Evolutionary conservation across 176 grass and related monocot species (phyloP), one percentile per base, ranked within the genome.

Genomic region (Metroxylon sagu): DNA sequence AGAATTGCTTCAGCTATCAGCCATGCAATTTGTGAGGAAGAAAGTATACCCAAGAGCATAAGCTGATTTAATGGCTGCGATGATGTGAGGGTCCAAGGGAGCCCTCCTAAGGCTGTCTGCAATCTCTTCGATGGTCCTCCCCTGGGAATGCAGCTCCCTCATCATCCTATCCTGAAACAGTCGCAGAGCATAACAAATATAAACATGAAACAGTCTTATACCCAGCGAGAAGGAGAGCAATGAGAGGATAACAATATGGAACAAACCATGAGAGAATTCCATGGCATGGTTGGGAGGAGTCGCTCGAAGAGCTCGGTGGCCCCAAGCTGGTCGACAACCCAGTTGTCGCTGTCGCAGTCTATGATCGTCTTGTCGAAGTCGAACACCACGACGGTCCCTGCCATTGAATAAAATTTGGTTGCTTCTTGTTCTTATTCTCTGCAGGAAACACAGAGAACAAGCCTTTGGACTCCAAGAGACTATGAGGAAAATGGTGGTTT

Each of bases 321-420:
- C 61, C 82, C 85, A 25, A 95, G 75, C 19, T 70, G 57, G 58
- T 95, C 90, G 25, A 83, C 62, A 53, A 95, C 82, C 82, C 79
- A 89, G 80, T 89, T 89, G 70, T 95, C 90, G 65, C 82, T 95
- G 73, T 95, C 90, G 53, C 82, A 89, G 69, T 89, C 90, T 55
- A 95, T 77, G 80, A 95, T 95, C 3, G 90, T 95, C 76, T 95
- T 89, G 74, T 95, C 90, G 57, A 95, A 95, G 72, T 95, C 90
- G 64, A 95, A 89, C 51, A 95, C 82, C 6, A 86, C 72, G 39
- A 84, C 53, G 52, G 39, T 76, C 48, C 26, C 60, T 43, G 77
- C 62, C 85, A 63, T 86, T 59, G 55, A 53, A 31, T 43, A 23
- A 23, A 23, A 23, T 23, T 23, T 23, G 21, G 21, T 23, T 23